Evolutionary conservation across 2,329 filamentous ascomycete genomes (phyloP).

Genomic region (Penicillium paneum): DNA sequence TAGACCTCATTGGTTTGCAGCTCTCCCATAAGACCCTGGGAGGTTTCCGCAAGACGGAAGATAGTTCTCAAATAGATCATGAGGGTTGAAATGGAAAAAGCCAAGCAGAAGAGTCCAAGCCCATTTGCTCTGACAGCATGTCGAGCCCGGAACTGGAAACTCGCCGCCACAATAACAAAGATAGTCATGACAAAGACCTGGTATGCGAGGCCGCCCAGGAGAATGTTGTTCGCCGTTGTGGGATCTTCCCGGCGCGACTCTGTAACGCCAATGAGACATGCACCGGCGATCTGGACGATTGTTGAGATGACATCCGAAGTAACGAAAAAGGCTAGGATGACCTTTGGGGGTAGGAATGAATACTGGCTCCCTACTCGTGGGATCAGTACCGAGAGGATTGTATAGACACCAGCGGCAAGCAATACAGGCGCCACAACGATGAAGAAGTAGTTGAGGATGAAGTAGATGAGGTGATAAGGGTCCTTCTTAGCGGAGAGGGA

Average conservation of each 20-base stretch:
- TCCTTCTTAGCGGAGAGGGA: slow-evolving; percentile 12
- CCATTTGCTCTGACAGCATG: not conserved
- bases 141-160: not conserved
- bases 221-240: not conserved
- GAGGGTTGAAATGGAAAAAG: slow-evolving; percentile 12
- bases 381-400: slow-evolving; percentile 15
- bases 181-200: slow-evolving; percentile 1
- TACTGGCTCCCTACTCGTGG: slow-evolving; percentile 10
- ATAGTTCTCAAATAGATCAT: slow-evolving; percentile 18
- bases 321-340: slow-evolving; percentile 17
- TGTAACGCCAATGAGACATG: slow-evolving; percentile 10
- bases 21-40: slow-evolving; percentile 12
- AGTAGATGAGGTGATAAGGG: slow-evolving; percentile 16
- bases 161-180: not conserved
- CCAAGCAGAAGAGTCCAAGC: not conserved
- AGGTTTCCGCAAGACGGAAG: slow-evolving; percentile 16
- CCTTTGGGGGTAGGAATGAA: slow-evolving; percentile 8
- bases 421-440: slow-evolving; percentile 17
- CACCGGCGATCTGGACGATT: slow-evolving; percentile 16
- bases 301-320: slow-evolving; percentile 18
- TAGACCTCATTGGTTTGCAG: slow-evolving; percentile 14
- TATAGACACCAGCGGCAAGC: slow-evolving; percentile 14
- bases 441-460: slow-evolving; percentile 19
- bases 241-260: slow-evolving; percentile 7
- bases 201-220: not conserved